A percentile compares a stretch with the other conserved stretches of the same genome.
These are phyloP conservation scores for Scortechinia acanthostroma DNA, from an alignment of 2,329 filamentous ascomycete species.

Conservation along the genomic window DNA sequence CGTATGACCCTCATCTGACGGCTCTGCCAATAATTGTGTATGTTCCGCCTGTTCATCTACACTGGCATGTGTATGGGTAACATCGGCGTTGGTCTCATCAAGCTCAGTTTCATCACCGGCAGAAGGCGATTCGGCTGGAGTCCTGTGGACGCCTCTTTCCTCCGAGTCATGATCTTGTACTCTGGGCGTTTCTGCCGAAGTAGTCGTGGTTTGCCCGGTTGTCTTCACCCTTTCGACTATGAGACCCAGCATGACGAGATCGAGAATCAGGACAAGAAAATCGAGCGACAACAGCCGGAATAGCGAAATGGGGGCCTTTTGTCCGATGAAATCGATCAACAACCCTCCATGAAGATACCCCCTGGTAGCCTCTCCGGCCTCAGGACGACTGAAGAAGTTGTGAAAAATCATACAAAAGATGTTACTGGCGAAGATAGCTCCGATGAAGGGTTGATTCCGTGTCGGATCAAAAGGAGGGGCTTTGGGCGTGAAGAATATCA, in stretches of 20 bases:
- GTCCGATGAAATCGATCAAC: constrained; percentile 59
- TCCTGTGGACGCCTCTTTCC: constrained; percentile 42
- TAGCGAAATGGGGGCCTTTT: constrained; percentile 45
- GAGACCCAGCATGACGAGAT: constrained; percentile 47
- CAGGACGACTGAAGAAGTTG: constrained; percentile 39
- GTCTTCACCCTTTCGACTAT: constrained; percentile 38
- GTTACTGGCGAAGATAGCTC: constrained; percentile 43
- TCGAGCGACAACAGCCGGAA: constrained; percentile 42
- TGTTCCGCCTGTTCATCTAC: neutral
- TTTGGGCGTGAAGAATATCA: constrained; percentile 51
- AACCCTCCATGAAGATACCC: constrained; percentile 54
- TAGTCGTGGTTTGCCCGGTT: neutral
- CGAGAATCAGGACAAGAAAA: constrained; percentile 40
- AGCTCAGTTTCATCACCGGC: neutral
- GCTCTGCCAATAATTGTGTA: neutral
- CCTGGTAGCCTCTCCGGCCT: constrained; percentile 37
- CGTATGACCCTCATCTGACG: neutral
- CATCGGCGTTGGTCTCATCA: neutral
- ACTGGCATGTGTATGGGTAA: neutral
- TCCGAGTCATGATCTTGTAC: constrained; percentile 49
- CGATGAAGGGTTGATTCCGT: constrained; percentile 40
- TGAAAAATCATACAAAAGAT: constrained; percentile 47
- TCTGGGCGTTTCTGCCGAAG: constrained; percentile 2
- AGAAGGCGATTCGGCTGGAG: constrained; percentile 18
- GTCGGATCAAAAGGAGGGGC: constrained; percentile 39